Conservation (phyloP, 1,284 basidiomycete species). For the Leucoagaricus sp. region DNA sequence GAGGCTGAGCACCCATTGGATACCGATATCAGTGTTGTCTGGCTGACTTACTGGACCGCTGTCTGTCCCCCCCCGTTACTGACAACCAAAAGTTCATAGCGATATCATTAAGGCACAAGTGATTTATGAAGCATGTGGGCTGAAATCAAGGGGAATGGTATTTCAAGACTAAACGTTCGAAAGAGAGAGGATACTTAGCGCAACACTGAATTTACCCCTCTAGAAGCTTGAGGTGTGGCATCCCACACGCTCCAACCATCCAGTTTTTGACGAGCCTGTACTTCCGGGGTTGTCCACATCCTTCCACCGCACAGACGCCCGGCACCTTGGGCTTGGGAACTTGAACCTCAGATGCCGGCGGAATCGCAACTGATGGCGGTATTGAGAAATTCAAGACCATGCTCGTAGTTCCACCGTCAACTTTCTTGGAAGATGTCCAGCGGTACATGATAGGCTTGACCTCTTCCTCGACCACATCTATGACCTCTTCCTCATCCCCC, state of each 20-base stretch:
- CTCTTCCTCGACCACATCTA: conserved; percentile 30
- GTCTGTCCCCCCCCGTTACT: not conserved
- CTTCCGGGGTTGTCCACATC: conserved; percentile 39
- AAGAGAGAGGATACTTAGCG: conserved; percentile 3
- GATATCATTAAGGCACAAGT: not conserved
- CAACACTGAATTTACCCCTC: conserved; percentile 29
- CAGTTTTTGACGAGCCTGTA: conserved; percentile 46
- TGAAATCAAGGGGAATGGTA: not conserved
- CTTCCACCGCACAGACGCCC: conserved; percentile 37
- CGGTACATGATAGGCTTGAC: conserved; percentile 13
- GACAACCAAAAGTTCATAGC: not conserved
- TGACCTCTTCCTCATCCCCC: conserved; percentile 28
- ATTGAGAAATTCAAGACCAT: conserved; percentile 18
- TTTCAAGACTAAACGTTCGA: not conserved
- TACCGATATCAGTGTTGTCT: not conserved
- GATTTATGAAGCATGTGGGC: not conserved
- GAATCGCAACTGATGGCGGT: not conserved
- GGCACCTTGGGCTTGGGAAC: conserved; percentile 23
- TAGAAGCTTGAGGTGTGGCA: conserved; percentile 54
- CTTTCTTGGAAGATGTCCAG: conserved; percentile 9
- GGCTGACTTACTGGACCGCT: not conserved
- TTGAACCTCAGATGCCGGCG: conserved; percentile 8
- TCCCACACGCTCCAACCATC: conserved; percentile 46
- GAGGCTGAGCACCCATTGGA: not conserved
- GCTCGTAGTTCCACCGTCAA: conserved; percentile 20